phyloP scores from a whole-genome alignment of 2,329 filamentous ascomycete species.

The Raffaelea deltoideospora region DNA sequence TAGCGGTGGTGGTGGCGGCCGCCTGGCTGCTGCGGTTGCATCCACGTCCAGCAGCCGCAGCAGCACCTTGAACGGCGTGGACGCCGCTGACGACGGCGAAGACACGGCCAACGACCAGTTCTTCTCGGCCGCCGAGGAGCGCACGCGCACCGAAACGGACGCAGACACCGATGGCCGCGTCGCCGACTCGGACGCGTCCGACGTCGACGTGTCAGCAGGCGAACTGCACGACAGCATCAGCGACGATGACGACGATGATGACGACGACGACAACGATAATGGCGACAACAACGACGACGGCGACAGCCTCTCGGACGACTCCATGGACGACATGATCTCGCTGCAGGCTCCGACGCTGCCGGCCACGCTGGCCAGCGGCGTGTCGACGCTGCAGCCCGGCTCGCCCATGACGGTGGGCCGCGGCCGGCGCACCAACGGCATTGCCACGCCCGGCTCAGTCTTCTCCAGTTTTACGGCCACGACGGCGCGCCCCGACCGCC shows the following conservation, averaged over 20 bases:
- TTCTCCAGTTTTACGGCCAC: conserved; percentile 79
- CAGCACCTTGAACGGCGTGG: conserved; percentile 44
- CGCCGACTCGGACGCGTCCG: conserved; percentile 16
- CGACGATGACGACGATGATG: conserved; percentile 62
- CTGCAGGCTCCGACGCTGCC: conserved; percentile 66
- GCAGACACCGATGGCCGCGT: conserved; percentile 42
- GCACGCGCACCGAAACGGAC: conserved; percentile 42
- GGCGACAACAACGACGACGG: conserved; percentile 63
- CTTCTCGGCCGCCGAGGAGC: conserved; percentile 80
- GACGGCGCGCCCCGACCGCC: conserved; percentile 59
- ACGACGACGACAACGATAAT: conserved; percentile 63
- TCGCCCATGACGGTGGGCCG: conserved; percentile 64
- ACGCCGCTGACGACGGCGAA: conserved; percentile 48
- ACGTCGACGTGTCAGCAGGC: conserved; percentile 21
- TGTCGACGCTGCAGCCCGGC: conserved; percentile 65
- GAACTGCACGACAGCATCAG: conserved; percentile 50
- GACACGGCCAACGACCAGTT: conserved; percentile 85
- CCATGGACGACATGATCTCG: conserved; percentile 85
- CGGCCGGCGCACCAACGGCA: conserved; percentile 51
- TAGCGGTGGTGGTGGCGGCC: neutral
- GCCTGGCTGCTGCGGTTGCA: conserved; percentile 20
- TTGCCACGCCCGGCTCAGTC: conserved; percentile 72
- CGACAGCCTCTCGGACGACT: conserved; percentile 73
- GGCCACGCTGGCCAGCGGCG: conserved; percentile 60
- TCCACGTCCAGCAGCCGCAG: no score